phyloP scores from a whole-genome alignment of 2,329 filamentous ascomycete genomes.

The Microcyclospora pomicola region DNA sequence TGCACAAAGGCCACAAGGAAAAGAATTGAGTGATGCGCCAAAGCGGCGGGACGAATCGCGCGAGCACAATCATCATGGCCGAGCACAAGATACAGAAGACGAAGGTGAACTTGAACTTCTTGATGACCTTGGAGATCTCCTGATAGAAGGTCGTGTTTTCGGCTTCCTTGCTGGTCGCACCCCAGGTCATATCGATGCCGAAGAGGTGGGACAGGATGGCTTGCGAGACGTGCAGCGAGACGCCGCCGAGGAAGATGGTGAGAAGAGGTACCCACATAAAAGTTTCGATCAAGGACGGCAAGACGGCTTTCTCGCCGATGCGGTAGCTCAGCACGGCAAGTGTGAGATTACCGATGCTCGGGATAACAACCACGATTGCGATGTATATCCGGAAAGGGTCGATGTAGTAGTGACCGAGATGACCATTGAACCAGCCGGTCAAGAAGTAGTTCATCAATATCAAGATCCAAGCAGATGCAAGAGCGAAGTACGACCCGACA shows the following conservation, averaged over 20 bases:
- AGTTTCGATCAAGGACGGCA: constrained; percentile 37
- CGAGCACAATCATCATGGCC: constrained; percentile 36
- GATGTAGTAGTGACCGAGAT: constrained; percentile 67
- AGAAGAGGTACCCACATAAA: constrained; percentile 52
- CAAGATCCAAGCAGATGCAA: constrained; percentile 61
- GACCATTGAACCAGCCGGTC: constrained; percentile 62
- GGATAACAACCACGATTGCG: constrained; percentile 66
- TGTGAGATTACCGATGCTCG: constrained; percentile 57
- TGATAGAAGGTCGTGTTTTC: constrained; percentile 43
- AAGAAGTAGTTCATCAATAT: constrained; percentile 63
- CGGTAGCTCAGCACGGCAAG: constrained; percentile 62
- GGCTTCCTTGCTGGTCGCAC: constrained; percentile 45
- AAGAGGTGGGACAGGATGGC: constrained; percentile 28
- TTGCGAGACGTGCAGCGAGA: constrained; percentile 27
- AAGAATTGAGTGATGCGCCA: constrained; percentile 47
- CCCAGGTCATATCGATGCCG: constrained; percentile 34
- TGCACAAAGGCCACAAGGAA: constrained; percentile 45
- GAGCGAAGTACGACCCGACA: constrained; percentile 69
- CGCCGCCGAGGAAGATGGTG: constrained; percentile 27
- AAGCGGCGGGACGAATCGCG: constrained; percentile 32
- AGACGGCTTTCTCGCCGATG: constrained; percentile 47
- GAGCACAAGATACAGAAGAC: constrained; percentile 34
- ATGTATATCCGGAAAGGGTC: constrained; percentile 71
- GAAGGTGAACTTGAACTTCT: constrained; percentile 43
- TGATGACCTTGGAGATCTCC: constrained; percentile 42